Conservation (phyloP, 352 stramenopile genomes). For the Phytopythium oedochilum region DNA sequence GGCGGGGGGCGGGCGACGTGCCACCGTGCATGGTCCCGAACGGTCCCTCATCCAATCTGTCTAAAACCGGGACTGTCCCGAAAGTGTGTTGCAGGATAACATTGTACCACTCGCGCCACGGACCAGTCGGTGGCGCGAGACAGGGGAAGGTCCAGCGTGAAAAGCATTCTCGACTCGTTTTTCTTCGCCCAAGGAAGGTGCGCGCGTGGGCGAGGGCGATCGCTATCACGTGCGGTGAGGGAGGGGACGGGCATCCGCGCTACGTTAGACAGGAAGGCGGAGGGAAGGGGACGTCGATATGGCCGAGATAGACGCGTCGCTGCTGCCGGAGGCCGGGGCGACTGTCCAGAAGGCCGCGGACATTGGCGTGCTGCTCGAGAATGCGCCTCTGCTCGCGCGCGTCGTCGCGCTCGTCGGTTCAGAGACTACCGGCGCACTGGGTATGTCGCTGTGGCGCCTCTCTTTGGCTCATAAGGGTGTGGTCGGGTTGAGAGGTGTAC, state of each 20-base stretch:
- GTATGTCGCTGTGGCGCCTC: constrained; percentile 17
- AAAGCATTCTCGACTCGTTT: constrained; percentile 4
- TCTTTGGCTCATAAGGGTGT: too few relatives aligned
- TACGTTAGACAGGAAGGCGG: not conserved
- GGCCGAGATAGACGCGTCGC: constrained; percentile 18
- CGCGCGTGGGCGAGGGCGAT: not conserved
- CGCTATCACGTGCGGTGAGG: not conserved
- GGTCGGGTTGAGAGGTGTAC: too few relatives aligned
- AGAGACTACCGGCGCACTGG: constrained; percentile 42
- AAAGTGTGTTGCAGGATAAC: not conserved
- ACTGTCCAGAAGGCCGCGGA: constrained; percentile 3
- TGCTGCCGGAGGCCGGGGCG: not conserved
- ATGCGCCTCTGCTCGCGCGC: constrained; percentile 52
- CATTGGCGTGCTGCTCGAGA: constrained; percentile 41
- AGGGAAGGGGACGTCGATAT: not conserved
- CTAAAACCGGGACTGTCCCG: not conserved
- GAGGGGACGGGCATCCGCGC: too few relatives aligned
- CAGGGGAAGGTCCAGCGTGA: constrained; percentile 4
- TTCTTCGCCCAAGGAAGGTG: not conserved
- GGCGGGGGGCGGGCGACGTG: not conserved
- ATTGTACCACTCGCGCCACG: not conserved
- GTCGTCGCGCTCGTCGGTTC: constrained; percentile 63
- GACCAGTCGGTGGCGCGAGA: not conserved
- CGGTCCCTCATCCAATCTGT: not conserved
- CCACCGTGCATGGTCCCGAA: not conserved